Percentiles rank a stretch among this genome's conserved stretches.
phyloP scores from a whole-genome alignment of 192 early-diverging fungal genomes.

The Podila epicladia region DNA sequence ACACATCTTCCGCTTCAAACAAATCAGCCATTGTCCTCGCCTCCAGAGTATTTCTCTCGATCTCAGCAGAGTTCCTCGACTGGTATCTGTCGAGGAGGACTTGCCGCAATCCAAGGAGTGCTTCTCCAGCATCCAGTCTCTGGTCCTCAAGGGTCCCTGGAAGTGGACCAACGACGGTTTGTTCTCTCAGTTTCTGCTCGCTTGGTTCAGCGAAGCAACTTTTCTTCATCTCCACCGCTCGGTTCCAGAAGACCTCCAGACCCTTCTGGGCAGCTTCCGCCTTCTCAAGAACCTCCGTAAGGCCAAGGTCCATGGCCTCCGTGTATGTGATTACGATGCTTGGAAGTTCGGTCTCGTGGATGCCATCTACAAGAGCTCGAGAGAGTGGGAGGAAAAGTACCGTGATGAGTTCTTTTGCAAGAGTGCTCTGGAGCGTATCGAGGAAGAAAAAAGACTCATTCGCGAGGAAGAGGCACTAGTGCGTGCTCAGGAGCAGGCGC shows the following conservation, averaged over 20 bases:
- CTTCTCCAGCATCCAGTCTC: neutral
- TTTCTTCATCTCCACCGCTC: constrained; percentile 4
- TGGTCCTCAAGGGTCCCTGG: constrained; percentile 27
- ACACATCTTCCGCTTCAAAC: constrained; percentile 18
- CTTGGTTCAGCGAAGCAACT: constrained; percentile 1
- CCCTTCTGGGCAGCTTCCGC: constrained; percentile 4
- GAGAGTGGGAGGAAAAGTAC: constrained; percentile 23
- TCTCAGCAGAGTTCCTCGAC: neutral
- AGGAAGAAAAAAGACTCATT: neutral
- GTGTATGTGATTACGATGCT: constrained; percentile 13
- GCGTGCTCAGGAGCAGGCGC: neutral
- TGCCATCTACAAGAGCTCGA: constrained; percentile 4
- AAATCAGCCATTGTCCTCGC: constrained; percentile 14
- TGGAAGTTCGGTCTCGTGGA: constrained; percentile 27
- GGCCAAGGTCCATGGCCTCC: neutral
- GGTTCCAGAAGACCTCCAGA: constrained; percentile 1
- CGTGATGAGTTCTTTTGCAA: constrained; percentile 4
- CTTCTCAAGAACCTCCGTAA: constrained; percentile 8
- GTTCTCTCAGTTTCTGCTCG: neutral
- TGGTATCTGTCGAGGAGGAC: constrained; percentile 1
- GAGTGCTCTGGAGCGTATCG: neutral
- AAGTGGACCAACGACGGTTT: neutral
- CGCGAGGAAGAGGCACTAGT: neutral
- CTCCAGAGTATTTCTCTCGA: constrained; percentile 7
- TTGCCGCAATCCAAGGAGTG: neutral